Percentiles rank a stretch among this genome's conserved stretches.
Conservation (phyloP, 306 rosid species). For the Cucurbita ficifolia region DNA sequence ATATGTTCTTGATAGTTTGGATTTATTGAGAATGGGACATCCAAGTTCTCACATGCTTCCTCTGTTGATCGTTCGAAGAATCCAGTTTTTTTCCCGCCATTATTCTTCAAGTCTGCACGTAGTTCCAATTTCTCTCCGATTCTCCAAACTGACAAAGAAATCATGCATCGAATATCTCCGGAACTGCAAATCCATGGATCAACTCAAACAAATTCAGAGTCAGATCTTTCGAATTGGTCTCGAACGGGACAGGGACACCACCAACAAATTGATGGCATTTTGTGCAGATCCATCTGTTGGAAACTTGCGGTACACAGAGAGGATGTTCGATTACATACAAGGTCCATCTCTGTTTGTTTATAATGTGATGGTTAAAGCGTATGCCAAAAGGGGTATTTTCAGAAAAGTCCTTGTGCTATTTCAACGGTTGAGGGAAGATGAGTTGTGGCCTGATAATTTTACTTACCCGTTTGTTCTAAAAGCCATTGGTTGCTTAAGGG, state of each 20-base stretch:
- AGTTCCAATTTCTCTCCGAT: background rate
- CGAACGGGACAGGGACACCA: slow-evolving; percentile 35
- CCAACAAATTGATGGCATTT: slow-evolving; percentile 36
- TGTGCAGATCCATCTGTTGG: slow-evolving; percentile 27
- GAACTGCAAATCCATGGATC: slow-evolving; percentile 34
- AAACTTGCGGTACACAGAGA: slow-evolving; percentile 29
- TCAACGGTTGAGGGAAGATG: slow-evolving; percentile 27
- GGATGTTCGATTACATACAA: slow-evolving; percentile 23
- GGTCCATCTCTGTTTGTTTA: slow-evolving; percentile 34
- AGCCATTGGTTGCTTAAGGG: slow-evolving; percentile 41
- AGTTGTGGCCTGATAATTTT: slow-evolving; percentile 47
- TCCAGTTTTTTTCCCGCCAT: slow-evolving; percentile 9
- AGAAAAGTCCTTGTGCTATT: slow-evolving; percentile 25
- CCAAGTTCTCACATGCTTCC: background rate
- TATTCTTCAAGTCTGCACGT: background rate
- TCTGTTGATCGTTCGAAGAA: background rate
- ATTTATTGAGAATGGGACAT: background rate
- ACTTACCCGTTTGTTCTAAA: slow-evolving; percentile 62
- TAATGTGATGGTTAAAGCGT: slow-evolving; percentile 40
- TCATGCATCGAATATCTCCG: slow-evolving; percentile 29
- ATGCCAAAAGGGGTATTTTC: slow-evolving; percentile 25
- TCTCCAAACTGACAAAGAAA: slow-evolving; percentile 6
- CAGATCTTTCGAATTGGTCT: slow-evolving; percentile 33
- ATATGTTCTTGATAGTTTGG: background rate
- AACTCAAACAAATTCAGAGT: slow-evolving; percentile 52